Base-by-base conservation (phyloP, 2,329 filamentous ascomycete genomes). In the Chaetomium olivaceum region DNA sequence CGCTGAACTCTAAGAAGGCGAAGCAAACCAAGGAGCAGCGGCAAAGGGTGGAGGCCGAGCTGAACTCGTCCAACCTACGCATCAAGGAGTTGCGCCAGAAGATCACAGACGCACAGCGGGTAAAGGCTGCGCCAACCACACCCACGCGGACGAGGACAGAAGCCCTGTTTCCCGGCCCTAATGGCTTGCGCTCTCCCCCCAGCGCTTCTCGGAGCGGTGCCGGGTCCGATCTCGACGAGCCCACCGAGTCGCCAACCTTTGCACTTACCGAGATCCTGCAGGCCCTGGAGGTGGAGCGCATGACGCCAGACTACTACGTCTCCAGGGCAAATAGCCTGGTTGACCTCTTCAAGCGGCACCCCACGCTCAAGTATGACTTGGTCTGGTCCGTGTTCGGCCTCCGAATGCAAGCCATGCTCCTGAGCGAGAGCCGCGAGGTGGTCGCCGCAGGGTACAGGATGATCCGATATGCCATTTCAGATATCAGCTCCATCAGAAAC, bases 331-430 rank as follows among this genome's bases (percentile, higher is more conserved):
- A 99, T 75, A 91, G 87, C 69, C 83, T 99, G 9, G 95, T 98
- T n/a, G 91, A 96, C 68, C 83, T 99, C n/a, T 96, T 99, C 80
- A 97, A 94, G 76, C 86, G 92, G 61, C 88, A 98, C 77, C 92
- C 93, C 1, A 94, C 92, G 1, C 83, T 99, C 64, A 99, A 99
- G 75, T 97, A 98, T 76, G 96, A 99, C 77, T 81, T 99, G 58
- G 93, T 92, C 1, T 99, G 95, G 95, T 91, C 93, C 4, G 89
- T 96, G 1, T 99, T 99, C 77, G 95, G 96, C 1, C 80, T 96
- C 58, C 87, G 95, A 52, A 93, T 98, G 82, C 95, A 99, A 78
- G 89, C 92, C 71, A 96, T 99, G 92, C 88, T 99, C 25, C 82
- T 99, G 64, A 97, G 94, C 74, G 94, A 97, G 71, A 97, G 91